These are phyloP conservation scores for Lepraria neglecta DNA, from an alignment of 495 filamentous ascomycete species.

Conservation along the genomic window DNA sequence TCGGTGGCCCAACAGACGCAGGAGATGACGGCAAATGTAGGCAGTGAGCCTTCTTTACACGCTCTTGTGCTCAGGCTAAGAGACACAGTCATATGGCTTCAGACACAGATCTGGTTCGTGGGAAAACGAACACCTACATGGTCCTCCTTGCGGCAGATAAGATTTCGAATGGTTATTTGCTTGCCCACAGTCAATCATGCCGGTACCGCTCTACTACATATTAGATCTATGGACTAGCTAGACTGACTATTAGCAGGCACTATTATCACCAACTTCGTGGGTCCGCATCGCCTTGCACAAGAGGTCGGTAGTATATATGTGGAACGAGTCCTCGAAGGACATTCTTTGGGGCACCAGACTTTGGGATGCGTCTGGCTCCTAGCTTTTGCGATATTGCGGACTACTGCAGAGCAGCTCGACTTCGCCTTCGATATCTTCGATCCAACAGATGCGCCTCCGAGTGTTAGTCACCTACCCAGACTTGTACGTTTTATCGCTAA, in stretches of 20 bases:
- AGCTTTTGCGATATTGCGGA: conserved; percentile 16
- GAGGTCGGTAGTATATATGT: conserved; percentile 4
- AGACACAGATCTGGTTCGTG: conserved; percentile 20
- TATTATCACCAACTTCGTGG: conserved; percentile 6
- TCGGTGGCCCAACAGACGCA: conserved; percentile 17
- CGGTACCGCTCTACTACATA: background rate
- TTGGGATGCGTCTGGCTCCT: conserved; percentile 20
- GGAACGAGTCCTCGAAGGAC: conserved; percentile 1
- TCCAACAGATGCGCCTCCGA: conserved; percentile 10
- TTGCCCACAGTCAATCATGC: background rate
- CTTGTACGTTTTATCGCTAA: no score
- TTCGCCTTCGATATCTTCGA: conserved; percentile 22
- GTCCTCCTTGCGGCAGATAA: conserved; percentile 14
- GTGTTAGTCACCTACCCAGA: background rate
- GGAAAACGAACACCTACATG: conserved; percentile 13
- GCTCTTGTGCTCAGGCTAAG: background rate
- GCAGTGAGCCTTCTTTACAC: background rate
- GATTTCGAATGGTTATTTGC: conserved; percentile 10
- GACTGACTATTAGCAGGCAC: background rate
- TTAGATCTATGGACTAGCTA: background rate
- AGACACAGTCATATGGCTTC: conserved; percentile 16
- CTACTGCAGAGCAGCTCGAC: conserved; percentile 21
- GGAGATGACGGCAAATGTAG: conserved; percentile 13
- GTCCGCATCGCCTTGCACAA: conserved; percentile 5
- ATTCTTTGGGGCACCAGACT: conserved; percentile 16